Evolutionary conservation across 305 asterid genomes (phyloP).

Genomic region (Rubia tinctorum): DNA sequence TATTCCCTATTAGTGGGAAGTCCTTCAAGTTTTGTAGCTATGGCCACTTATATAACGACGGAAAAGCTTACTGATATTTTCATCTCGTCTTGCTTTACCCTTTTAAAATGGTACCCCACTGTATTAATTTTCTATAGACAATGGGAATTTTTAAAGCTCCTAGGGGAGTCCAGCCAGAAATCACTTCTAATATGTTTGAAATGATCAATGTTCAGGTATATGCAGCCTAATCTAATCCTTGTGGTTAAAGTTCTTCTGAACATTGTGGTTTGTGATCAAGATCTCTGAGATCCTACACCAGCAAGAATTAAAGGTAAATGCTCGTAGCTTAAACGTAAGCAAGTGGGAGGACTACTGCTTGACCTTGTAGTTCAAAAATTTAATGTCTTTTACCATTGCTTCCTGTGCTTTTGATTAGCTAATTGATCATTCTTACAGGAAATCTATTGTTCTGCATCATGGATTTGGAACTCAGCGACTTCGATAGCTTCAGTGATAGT

Average conservation of each 20-base stretch:
- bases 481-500: constrained; percentile 72
- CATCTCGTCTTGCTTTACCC: not conserved
- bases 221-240: not conserved
- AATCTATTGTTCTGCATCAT: constrained; percentile 26
- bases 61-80: not conserved
- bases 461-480: constrained; percentile 65
- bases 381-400: not conserved
- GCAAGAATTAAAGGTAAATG: not conserved
- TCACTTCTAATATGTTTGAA: not conserved
- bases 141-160: not conserved
- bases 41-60: not conserved
- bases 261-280: constrained; percentile 13
- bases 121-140: not conserved
- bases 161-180: not conserved
- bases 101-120: not conserved
- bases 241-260: not conserved
- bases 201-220: constrained; percentile 10
- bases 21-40: not conserved
- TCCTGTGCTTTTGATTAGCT: not conserved
- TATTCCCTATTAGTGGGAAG: not conserved
- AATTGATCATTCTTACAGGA: constrained; percentile 17
- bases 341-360: not conserved
- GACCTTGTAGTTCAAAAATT: not conserved
- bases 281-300: not conserved
- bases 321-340: not conserved